Conservation (phyloP, 2,329 filamentous ascomycete genomes). For the Coccinonectria pachysandricola region DNA sequence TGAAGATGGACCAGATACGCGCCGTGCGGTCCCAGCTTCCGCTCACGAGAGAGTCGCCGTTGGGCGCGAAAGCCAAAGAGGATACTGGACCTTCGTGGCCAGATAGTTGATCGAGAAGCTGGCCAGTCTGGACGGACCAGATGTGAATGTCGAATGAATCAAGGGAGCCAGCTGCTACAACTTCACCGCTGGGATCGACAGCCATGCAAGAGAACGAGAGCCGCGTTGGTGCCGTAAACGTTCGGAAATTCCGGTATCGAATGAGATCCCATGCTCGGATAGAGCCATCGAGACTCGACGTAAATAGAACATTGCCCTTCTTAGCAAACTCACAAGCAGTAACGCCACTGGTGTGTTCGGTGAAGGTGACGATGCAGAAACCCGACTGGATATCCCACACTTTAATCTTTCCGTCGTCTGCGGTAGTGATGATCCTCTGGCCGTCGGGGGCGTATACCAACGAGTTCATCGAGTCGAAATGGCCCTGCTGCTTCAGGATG, state of each 20-base stretch:
- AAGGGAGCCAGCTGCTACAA: conserved; percentile 87
- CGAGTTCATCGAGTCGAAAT: conserved; percentile 92
- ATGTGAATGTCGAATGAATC: conserved; percentile 97
- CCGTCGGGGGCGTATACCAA: conserved; percentile 90
- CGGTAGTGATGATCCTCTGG: conserved; percentile 82
- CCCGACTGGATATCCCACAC: conserved; percentile 96
- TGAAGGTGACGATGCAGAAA: conserved; percentile 97
- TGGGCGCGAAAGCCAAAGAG: conserved; percentile 76
- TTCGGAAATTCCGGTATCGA: conserved; percentile 91
- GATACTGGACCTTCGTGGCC: conserved; percentile 94
- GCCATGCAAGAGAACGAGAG: conserved; percentile 89
- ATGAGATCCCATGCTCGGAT: conserved; percentile 94
- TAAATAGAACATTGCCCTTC: conserved; percentile 91
- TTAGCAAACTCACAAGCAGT: conserved; percentile 93
- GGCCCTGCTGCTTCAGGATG: conserved; percentile 94
- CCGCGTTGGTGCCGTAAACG: conserved; percentile 86
- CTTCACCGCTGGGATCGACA: conserved; percentile 93
- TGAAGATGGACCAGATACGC: conserved; percentile 92
- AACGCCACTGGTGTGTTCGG: conserved; percentile 88
- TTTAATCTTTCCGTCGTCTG: conserved; percentile 97
- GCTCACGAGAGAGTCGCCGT: conserved; percentile 73
- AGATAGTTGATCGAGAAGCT: conserved; percentile 79
- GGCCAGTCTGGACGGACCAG: conserved; percentile 96
- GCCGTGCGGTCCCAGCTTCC: conserved; percentile 97
- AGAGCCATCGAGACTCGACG: conserved; percentile 86